phyloP scores from a whole-genome alignment of 768 basidiomycete genomes.

The Psilocybe sp. region DNA sequence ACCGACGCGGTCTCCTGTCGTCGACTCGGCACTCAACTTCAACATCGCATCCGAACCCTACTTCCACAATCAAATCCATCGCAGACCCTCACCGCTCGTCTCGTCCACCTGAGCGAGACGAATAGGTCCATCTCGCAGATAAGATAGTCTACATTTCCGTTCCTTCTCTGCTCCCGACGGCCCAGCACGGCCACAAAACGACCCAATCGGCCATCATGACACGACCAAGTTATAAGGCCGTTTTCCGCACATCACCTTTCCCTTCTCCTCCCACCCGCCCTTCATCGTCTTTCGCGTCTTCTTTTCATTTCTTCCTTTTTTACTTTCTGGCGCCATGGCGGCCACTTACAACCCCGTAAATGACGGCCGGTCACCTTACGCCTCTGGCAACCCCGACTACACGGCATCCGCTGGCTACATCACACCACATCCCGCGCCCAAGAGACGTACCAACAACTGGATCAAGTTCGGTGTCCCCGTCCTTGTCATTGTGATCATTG shows the following conservation, averaged over 20 bases:
- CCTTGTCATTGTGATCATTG: slow-evolving; percentile 58
- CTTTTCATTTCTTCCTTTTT: slow-evolving; percentile 20
- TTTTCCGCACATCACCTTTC: slow-evolving; percentile 8
- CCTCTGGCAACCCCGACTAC: slow-evolving; percentile 65
- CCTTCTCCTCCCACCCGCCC: slow-evolving; percentile 1
- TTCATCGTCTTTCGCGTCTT: slow-evolving; percentile 13
- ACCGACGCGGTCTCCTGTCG: too few species aligned
- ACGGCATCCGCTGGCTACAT: slow-evolving; percentile 69
- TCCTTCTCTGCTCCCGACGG: too few species aligned
- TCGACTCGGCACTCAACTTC: too few species aligned
- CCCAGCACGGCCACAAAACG: too few species aligned
- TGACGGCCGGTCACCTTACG: slow-evolving; percentile 28
- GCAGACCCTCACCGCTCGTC: too few species aligned
- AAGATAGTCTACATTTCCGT: too few species aligned
- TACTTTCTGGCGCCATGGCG: slow-evolving; percentile 29
- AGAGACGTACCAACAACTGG: slow-evolving; percentile 69
- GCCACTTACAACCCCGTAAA: slow-evolving; percentile 28
- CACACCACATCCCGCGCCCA: slow-evolving; percentile 38
- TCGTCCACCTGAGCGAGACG: too few species aligned
- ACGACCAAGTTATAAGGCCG: too few species aligned
- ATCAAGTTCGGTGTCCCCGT: slow-evolving; percentile 73
- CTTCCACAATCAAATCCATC: too few species aligned
- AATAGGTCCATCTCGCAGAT: too few species aligned
- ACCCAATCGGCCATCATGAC: too few species aligned
- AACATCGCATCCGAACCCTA: too few species aligned